These are phyloP conservation scores for Withania somnifera DNA, from an alignment of 305 asterid species.

Conservation along the genomic window DNA sequence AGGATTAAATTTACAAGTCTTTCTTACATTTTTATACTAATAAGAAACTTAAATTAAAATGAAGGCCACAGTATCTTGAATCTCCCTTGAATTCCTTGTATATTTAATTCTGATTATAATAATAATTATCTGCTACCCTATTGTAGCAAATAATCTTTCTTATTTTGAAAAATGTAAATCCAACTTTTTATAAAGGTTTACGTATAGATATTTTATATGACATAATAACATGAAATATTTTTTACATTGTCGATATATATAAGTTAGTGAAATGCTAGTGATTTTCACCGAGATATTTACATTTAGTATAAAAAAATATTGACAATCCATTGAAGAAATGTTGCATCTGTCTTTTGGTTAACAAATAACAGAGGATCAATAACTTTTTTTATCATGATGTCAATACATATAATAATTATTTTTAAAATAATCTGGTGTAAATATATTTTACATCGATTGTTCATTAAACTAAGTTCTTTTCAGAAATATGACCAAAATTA, in stretches of 20 bases:
- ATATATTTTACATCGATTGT: too few species aligned
- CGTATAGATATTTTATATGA: neutral
- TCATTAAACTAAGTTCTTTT: neutral
- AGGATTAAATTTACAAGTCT: neutral
- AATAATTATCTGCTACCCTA: neutral
- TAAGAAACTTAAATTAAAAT: too few species aligned
- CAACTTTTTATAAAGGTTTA: neutral
- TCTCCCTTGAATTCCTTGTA: too few species aligned
- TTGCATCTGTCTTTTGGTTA: neutral
- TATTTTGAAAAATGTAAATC: neutral
- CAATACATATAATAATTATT: too few species aligned
- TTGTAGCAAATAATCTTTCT: neutral
- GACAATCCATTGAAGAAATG: neutral
- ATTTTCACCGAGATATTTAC: neutral
- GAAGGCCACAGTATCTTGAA: too few species aligned
- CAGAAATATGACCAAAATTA: neutral
- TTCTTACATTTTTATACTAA: too few species aligned
- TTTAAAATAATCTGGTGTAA: too few species aligned
- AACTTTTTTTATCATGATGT: neutral
- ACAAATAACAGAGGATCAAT: neutral
- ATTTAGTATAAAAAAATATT: neutral
- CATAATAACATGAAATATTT: neutral
- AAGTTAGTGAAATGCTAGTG: neutral
- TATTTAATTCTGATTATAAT: neutral
- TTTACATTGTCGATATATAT: neutral